Conservation (phyloP, 257 asterid genomes). For the Solanum chiquidenum region DNA sequence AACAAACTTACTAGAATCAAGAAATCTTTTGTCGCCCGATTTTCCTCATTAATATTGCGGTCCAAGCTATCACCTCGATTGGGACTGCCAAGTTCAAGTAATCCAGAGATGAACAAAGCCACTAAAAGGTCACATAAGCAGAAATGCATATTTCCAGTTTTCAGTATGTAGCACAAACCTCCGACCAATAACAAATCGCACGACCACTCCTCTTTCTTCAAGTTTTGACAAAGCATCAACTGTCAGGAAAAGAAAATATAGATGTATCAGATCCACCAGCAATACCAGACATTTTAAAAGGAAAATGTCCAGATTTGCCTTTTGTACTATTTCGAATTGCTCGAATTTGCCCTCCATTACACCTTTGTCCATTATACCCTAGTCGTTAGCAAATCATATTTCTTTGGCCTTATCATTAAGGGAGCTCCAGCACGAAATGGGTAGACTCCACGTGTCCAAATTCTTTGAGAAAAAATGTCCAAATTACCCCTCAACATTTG, state of each 20-base stretch:
- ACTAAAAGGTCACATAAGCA: neutral
- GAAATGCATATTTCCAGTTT: neutral
- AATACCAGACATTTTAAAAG: neutral
- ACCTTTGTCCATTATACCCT: neutral
- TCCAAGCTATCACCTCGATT: constrained; percentile 95
- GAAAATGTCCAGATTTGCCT: neutral
- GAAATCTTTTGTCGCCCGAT: constrained; percentile 50
- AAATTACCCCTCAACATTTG: neutral
- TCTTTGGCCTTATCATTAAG: neutral
- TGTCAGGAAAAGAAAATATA: constrained; percentile 22
- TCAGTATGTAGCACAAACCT: constrained; percentile 38
- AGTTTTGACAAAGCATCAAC: constrained; percentile 56
- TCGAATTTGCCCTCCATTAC: neutral
- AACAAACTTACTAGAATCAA: constrained; percentile 67
- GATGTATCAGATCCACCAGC: neutral
- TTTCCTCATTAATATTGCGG: constrained; percentile 74
- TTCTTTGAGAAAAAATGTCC: neutral
- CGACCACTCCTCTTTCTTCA: constrained; percentile 69
- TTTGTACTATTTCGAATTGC: neutral
- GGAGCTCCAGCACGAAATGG: neutral
- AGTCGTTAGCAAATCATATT: neutral
- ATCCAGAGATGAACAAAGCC: neutral
- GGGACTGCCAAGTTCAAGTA: constrained; percentile 49
- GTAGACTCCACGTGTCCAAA: neutral
- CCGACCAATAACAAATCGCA: constrained; percentile 75